Evolutionary conservation across 305 asterid genomes (phyloP).

Genomic region (Monarda citriodora): DNA sequence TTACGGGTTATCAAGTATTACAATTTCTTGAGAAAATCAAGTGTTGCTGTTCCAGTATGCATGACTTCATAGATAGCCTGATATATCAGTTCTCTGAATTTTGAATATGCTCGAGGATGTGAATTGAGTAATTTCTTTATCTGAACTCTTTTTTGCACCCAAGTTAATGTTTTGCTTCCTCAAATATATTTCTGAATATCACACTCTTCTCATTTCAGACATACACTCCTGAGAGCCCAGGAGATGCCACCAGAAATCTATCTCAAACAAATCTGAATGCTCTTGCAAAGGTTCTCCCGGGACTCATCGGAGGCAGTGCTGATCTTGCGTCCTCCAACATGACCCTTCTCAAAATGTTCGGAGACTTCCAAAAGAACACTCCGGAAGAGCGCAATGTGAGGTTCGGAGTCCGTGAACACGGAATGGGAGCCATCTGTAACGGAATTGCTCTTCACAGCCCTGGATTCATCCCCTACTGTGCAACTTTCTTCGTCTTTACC

Average conservation of each 20-base stretch:
- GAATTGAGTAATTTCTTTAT: too few species aligned
- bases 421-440: slow-evolving; percentile 96
- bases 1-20: slow-evolving; percentile 5
- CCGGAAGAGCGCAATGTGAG: slow-evolving; percentile 92
- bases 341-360: slow-evolving; percentile 91
- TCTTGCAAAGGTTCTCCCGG: slow-evolving; percentile 94
- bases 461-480: slow-evolving; percentile 90
- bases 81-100: not conserved
- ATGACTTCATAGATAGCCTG: slow-evolving; percentile 4
- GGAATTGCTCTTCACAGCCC: slow-evolving; percentile 94
- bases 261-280: slow-evolving; percentile 88
- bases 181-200: slow-evolving; percentile 9
- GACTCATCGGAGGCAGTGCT: slow-evolving; percentile 96
- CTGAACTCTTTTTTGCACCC: too few species aligned
- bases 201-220: slow-evolving; percentile 41
- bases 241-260: slow-evolving; percentile 89
- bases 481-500: slow-evolving; percentile 96
- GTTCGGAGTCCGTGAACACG: slow-evolving; percentile 96
- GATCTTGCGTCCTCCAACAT: slow-evolving; percentile 99
- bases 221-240: slow-evolving; percentile 92
- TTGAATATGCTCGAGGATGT: not conserved
- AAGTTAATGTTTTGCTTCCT: slow-evolving; percentile 1
- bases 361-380: slow-evolving; percentile 88
- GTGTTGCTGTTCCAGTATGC: not conserved
- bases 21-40: not conserved